phyloP scores from a whole-genome alignment of 495 filamentous ascomycete genomes.

The Mytilinidion resinicola region DNA sequence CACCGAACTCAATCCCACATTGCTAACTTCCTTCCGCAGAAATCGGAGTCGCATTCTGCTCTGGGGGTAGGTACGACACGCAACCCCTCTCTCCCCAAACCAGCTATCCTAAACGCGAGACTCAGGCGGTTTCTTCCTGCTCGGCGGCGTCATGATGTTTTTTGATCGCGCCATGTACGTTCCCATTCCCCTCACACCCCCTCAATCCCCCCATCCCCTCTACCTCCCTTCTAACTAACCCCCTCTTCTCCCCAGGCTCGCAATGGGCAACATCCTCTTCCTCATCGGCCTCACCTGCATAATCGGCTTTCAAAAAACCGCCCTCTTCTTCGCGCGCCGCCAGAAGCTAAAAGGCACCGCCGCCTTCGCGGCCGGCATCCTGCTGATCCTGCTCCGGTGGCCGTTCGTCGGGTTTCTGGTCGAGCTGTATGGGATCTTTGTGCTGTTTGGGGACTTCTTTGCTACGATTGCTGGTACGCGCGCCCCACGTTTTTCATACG shows the following conservation, averaged over 20 bases:
- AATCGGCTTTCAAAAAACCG: slow-evolving; percentile 86
- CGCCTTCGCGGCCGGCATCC: slow-evolving; percentile 78
- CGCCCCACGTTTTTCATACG: too few relatives aligned
- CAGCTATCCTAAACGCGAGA: slow-evolving; percentile 2
- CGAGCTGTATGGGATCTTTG: slow-evolving; percentile 86
- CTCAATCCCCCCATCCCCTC: not conserved
- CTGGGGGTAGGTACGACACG: slow-evolving; percentile 66
- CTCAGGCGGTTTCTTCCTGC: slow-evolving; percentile 77
- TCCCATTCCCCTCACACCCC: not conserved
- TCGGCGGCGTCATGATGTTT: slow-evolving; percentile 90
- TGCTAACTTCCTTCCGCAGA: slow-evolving; percentile 48
- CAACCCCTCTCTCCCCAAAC: not conserved
- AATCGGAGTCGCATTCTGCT: slow-evolving; percentile 92
- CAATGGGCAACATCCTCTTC: slow-evolving; percentile 97
- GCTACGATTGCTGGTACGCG: slow-evolving; percentile 63
- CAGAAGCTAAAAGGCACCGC: slow-evolving; percentile 89
- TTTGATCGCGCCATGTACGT: slow-evolving; percentile 90
- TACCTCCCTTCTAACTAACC: not conserved
- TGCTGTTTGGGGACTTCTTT: slow-evolving; percentile 93
- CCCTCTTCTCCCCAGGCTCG: slow-evolving; percentile 48
- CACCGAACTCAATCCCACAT: not conserved
- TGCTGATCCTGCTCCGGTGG: slow-evolving; percentile 83
- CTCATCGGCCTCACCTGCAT: slow-evolving; percentile 90
- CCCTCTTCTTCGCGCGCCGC: slow-evolving; percentile 84
- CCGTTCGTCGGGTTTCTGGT: slow-evolving; percentile 81